Evolutionary conservation across 768 basidiomycete species (phyloP), one percentile per base, ranked within the genome.

Genomic region (Rhodotorula babjevae): DNA sequence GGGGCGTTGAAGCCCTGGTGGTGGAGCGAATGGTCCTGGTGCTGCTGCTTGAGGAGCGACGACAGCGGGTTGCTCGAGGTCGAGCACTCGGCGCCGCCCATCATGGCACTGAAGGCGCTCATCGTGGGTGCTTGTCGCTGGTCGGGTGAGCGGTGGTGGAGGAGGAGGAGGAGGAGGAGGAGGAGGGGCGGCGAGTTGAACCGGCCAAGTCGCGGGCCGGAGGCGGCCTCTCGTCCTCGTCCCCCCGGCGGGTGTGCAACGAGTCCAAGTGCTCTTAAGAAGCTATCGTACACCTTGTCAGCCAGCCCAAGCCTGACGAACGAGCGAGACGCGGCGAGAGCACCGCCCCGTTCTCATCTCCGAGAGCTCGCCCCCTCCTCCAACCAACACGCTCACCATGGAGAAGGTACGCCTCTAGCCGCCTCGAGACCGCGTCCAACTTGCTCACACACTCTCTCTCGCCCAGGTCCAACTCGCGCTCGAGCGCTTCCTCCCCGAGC

Each of bases 1-100:
- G 36, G 29, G 27, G 56, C 14, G n/a, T 9, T 27, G 40, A 50
- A 64, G 81, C 85, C 69, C 76, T 91, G 92, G 83, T 91, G 88
- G 78, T 94, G 92, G 42, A 95, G 80, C 80, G 91, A 93, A 67
- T 89, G 87, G 82, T 96, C 93, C 2, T 87, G 88, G 69, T 93
- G 91, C 16, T 91, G 87, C 78, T 95, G 90, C 80, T 96, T 95
- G 64, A 93, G 84, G 36, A 97, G 89, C 77, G 92, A 89, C 5
- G 90, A 87, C 36, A 98, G 84, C 5, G 94, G 93, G 79, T 96
- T 97, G 61, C 89, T 84, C 2, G 88, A 84, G 29, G 88, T 86
- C 21, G 89, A 90, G 81, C 93, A 96, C 82, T 97, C 95, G 57
- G 92, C 86, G 68, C 92, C 93, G 40, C 77, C 77, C 63, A 82